Evolutionary conservation across 108 stramenopile species (phyloP).

Genomic region (Skeletonema marinoi): DNA sequence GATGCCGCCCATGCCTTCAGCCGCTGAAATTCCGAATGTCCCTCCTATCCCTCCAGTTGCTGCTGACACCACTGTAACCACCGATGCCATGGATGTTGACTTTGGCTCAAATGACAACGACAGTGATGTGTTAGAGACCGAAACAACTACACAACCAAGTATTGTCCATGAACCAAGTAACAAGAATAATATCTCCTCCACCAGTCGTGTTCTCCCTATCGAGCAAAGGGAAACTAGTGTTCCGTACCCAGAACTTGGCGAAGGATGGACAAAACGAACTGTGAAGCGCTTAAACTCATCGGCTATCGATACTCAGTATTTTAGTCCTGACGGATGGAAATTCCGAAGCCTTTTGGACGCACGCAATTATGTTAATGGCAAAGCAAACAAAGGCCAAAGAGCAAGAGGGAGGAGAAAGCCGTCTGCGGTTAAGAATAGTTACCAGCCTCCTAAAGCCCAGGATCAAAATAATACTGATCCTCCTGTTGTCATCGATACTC

Average conservation of each 20-base stretch:
- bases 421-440: neutral
- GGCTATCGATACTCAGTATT: neutral
- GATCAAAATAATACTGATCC: neutral
- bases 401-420: neutral
- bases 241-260: neutral
- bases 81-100: conserved; percentile 3
- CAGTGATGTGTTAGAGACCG: neutral
- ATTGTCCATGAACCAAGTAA: neutral
- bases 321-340: neutral
- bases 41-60: neutral
- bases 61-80: neutral
- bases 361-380: neutral
- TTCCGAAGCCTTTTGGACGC: neutral
- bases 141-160: neutral
- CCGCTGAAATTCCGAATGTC: neutral
- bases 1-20: too few species aligned
- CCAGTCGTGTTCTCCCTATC: neutral
- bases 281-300: neutral
- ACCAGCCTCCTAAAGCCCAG: neutral
- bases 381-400: conserved; percentile 1
- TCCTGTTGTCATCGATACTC: conserved; percentile 64
- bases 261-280: neutral
- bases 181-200: neutral
- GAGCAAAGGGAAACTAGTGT: neutral
- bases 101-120: conserved; percentile 10